These are phyloP conservation scores for Silene latifolia DNA, from an alignment of 148 eudicot species.

Conservation along the genomic window DNA sequence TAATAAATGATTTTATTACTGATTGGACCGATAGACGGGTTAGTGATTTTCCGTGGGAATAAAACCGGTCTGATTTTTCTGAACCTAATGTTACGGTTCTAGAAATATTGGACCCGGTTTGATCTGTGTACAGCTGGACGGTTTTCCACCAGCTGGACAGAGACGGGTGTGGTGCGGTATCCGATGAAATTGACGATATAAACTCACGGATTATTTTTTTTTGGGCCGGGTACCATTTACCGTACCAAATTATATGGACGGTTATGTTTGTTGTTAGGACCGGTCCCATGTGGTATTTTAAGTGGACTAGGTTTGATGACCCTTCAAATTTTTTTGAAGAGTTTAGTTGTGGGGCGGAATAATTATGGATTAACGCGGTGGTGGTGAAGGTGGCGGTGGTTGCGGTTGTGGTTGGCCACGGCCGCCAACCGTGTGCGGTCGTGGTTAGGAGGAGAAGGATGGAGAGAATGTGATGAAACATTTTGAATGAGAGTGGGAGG, in stretches of 20 bases:
- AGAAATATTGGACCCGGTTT: constrained; percentile 74
- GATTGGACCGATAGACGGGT: constrained; percentile 75
- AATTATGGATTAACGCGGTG: constrained; percentile 33
- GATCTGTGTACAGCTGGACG: constrained; percentile 76
- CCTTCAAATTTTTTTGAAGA: constrained; percentile 71
- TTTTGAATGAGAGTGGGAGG: not conserved
- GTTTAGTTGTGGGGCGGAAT: constrained; percentile 2
- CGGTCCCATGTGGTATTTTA: constrained; percentile 93
- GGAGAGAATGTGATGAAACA: not conserved
- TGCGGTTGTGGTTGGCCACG: constrained; percentile 43
- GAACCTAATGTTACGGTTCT: constrained; percentile 46
- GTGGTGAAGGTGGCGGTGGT: constrained; percentile 6
- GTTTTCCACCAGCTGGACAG: constrained; percentile 90
- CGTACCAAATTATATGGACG: constrained; percentile 84
- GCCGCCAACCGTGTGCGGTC: constrained; percentile 49
- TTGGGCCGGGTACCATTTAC: constrained; percentile 56
- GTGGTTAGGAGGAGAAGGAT: constrained; percentile 19
- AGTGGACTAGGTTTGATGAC: constrained; percentile 63
- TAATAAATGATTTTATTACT: constrained; percentile 64
- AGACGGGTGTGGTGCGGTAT: constrained; percentile 43
- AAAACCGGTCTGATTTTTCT: constrained; percentile 76
- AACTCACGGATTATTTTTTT: constrained; percentile 78
- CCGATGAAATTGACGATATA: constrained; percentile 63
- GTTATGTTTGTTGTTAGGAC: constrained; percentile 74
- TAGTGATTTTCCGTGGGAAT: constrained; percentile 67